Conservation (phyloP, 1,284 basidiomycete genomes). For the Rhodotorula sp. region DNA sequence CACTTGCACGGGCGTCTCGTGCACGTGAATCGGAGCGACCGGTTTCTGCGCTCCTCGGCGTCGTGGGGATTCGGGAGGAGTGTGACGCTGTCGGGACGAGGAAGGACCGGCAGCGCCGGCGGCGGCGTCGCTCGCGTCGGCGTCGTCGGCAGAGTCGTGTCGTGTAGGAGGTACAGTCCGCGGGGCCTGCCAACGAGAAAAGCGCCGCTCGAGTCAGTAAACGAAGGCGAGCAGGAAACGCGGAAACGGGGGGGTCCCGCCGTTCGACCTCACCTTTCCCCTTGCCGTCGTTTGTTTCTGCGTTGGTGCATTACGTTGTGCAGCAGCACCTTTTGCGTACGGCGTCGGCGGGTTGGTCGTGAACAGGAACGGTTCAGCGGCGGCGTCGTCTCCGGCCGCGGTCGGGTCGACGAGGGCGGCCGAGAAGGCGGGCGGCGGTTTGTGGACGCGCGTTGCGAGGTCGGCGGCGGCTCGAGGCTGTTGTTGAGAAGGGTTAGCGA, state of each 20-base stretch:
- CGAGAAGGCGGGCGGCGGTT: slow-evolving; percentile 21
- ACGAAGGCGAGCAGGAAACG: neutral
- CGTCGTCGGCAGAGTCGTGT: neutral
- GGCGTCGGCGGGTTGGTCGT: slow-evolving; percentile 37
- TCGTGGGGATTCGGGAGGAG: slow-evolving; percentile 4
- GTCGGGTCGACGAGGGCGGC: slow-evolving; percentile 17
- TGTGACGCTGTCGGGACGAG: neutral
- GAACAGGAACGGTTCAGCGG: slow-evolving; percentile 26
- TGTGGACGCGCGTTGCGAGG: slow-evolving; percentile 15
- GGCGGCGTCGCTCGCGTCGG: neutral
- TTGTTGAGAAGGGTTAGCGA: neutral
- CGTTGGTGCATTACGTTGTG: neutral
- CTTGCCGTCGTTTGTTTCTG: neutral
- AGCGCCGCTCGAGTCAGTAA: slow-evolving; percentile 5
- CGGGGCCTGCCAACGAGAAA: neutral
- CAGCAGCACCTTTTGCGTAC: slow-evolving; percentile 1
- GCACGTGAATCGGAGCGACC: slow-evolving; percentile 6
- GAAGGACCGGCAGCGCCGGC: neutral
- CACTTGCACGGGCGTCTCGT: slow-evolving; percentile 38
- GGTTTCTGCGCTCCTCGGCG: neutral
- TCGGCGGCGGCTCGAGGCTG: slow-evolving; percentile 35
- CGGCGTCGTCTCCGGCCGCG: slow-evolving; percentile 3
- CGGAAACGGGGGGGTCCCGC: neutral
- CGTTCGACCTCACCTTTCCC: slow-evolving; percentile 4
- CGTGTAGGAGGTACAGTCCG: no score